phyloP scores from a whole-genome alignment of 257 asterid species.

The Datura wrightii region DNA sequence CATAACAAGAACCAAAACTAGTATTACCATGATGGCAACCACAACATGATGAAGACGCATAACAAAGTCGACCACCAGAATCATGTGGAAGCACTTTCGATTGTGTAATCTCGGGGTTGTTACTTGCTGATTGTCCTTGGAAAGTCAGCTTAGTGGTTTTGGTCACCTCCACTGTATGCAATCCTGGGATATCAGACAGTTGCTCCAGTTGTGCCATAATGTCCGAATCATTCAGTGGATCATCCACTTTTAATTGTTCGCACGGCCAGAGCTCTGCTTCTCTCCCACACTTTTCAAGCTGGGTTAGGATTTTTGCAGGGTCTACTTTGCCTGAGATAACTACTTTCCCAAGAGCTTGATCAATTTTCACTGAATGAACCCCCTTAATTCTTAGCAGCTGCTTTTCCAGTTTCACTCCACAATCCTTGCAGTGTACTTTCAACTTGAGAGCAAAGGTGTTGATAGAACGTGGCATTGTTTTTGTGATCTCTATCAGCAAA shows the following conservation, averaged over 20 bases:
- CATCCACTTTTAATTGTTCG: not conserved
- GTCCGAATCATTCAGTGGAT: slow-evolving; percentile 6
- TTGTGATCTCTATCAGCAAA: not conserved
- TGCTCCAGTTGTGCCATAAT: not conserved
- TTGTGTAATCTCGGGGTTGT: not conserved
- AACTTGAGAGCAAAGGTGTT: slow-evolving; percentile 28
- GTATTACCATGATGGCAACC: not conserved
- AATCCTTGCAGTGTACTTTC: slow-evolving; percentile 35
- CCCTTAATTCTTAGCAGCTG: not conserved
- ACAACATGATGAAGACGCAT: not conserved
- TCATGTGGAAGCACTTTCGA: not conserved
- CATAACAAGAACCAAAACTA: not conserved
- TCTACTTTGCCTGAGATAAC: slow-evolving; percentile 31
- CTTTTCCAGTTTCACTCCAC: slow-evolving; percentile 32
- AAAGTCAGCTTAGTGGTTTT: not conserved
- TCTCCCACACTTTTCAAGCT: slow-evolving; percentile 26
- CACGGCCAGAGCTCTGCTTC: slow-evolving; percentile 37
- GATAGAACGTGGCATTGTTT: not conserved
- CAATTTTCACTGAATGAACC: not conserved
- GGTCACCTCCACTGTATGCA: slow-evolving; percentile 20
- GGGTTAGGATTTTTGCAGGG: slow-evolving; percentile 31
- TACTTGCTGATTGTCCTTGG: not conserved
- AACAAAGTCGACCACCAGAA: not conserved
- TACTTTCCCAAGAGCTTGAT: slow-evolving; percentile 28
- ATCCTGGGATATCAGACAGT: not conserved